A percentile compares a stretch with the other conserved stretches of the same genome.
phyloP scores from a whole-genome alignment of 2,329 filamentous ascomycete species.

The Microdochium paspali region DNA sequence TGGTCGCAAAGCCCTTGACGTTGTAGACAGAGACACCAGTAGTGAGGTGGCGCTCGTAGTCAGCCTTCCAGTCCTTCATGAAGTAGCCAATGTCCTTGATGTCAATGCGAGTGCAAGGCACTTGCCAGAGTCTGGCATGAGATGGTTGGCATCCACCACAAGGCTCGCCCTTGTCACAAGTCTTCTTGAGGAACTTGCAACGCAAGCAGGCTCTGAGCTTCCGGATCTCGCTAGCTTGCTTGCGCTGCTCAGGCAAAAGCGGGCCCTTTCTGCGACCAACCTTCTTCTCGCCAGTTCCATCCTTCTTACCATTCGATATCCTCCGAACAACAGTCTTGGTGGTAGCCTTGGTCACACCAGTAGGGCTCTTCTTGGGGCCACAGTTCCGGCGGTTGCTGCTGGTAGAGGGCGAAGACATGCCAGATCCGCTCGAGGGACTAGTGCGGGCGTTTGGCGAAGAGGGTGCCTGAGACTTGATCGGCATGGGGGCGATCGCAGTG shows the following conservation, averaged over 20 bases:
- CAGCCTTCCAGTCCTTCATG: slow-evolving; percentile 98
- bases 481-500: slow-evolving; percentile 57
- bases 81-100: slow-evolving; percentile 98
- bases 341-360: slow-evolving; percentile 56
- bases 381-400: slow-evolving; percentile 59
- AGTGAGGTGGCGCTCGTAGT: slow-evolving; percentile 84
- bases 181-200: slow-evolving; percentile 99
- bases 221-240: slow-evolving; percentile 93
- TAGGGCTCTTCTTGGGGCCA: slow-evolving; percentile 66
- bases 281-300: slow-evolving; percentile 75
- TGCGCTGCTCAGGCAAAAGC: slow-evolving; percentile 83
- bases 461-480: slow-evolving; percentile 52
- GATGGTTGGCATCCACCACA: slow-evolving; percentile 93
- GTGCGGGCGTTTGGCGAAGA: slow-evolving; percentile 40
- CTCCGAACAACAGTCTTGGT: slow-evolving; percentile 74
- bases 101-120: slow-evolving; percentile 93
- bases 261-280: slow-evolving; percentile 85
- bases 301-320: slow-evolving; percentile 67
- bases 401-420: slow-evolving; percentile 51
- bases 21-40: slow-evolving; percentile 87
- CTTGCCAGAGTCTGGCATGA: slow-evolving; percentile 92
- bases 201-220: slow-evolving; percentile 88
- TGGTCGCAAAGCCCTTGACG: slow-evolving; percentile 72
- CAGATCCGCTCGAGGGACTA: slow-evolving; percentile 50
- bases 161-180: slow-evolving; percentile 94